These are phyloP conservation scores for Penicillium sp. DNA, from an alignment of 2,329 filamentous ascomycete species.

Conservation along the genomic window DNA sequence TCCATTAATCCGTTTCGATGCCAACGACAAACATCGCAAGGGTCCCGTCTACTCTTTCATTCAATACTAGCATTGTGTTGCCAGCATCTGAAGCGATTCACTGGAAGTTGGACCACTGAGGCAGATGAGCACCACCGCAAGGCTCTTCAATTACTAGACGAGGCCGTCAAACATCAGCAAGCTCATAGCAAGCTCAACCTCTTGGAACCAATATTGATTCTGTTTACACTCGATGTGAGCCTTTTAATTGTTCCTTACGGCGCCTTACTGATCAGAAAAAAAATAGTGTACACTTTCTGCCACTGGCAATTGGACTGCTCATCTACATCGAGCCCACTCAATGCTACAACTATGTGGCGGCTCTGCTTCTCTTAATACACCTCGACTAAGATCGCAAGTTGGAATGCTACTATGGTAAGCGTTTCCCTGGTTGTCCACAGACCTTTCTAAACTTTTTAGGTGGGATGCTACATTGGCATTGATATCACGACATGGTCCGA, in stretches of 20 bases:
- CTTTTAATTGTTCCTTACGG: no score
- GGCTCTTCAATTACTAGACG: conserved; percentile 20
- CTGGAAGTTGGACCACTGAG: conserved; percentile 16
- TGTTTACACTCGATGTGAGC: conserved; percentile 38
- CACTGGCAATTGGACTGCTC: conserved; percentile 32
- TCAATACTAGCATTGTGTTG: conserved; percentile 25
- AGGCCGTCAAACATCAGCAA: conserved; percentile 10
- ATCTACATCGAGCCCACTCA: conserved; percentile 27
- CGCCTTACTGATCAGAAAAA: neutral
- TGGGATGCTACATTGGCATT: conserved; percentile 38
- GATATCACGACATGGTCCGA: conserved; percentile 31
- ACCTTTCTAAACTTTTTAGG: neutral
- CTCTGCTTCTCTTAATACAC: conserved; percentile 13
- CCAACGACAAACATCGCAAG: conserved; percentile 19
- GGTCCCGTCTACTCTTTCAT: conserved; percentile 34
- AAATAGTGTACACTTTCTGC: conserved; percentile 37
- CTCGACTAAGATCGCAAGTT: conserved; percentile 30
- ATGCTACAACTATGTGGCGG: conserved; percentile 27
- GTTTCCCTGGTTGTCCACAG: neutral
- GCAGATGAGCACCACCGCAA: conserved; percentile 20
- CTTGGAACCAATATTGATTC: conserved; percentile 33
- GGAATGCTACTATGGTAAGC: conserved; percentile 35
- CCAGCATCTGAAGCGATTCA: conserved; percentile 34
- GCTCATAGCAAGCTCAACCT: conserved; percentile 4
- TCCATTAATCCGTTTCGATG: conserved; percentile 37